Percentiles rank a stretch among this genome's conserved stretches.
phyloP scores from a whole-genome alignment of 1,284 basidiomycete genomes.

The Somion occarium region DNA sequence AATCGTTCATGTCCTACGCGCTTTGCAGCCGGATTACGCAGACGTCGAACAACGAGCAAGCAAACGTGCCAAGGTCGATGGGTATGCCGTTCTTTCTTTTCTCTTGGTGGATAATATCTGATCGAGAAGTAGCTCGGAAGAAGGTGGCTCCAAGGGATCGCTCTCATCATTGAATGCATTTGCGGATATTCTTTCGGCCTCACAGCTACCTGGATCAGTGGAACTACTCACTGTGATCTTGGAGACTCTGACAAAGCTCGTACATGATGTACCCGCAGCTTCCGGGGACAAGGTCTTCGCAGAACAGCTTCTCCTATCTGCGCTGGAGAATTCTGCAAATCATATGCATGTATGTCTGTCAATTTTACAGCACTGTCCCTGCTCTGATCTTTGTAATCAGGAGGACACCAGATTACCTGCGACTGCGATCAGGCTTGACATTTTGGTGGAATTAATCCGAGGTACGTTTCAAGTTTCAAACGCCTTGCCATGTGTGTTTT shows the following conservation, averaged over 20 bases:
- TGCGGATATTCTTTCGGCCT: constrained; percentile 67
- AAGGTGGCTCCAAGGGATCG: too few relatives aligned
- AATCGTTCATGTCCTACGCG: constrained; percentile 55
- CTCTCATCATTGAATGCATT: constrained; percentile 49
- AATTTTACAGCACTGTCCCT: too few relatives aligned
- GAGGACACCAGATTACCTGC: constrained; percentile 33
- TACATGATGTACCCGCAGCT: constrained; percentile 45
- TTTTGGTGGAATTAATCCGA: constrained; percentile 84
- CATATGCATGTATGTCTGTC: constrained; percentile 48
- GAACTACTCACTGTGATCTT: constrained; percentile 73
- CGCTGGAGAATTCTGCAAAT: constrained; percentile 66
- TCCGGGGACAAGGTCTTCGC: constrained; percentile 71
- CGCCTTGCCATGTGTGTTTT: background rate
- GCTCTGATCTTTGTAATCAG: constrained; percentile 8
- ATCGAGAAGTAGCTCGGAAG: too few relatives aligned
- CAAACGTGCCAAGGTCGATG: constrained; percentile 59
- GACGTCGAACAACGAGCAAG: constrained; percentile 42
- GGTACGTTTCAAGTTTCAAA: constrained; percentile 37
- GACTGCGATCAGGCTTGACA: constrained; percentile 64
- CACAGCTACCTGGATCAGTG: constrained; percentile 60
- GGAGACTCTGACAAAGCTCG: constrained; percentile 67
- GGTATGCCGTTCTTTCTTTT: constrained; percentile 35
- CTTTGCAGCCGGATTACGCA: constrained; percentile 40
- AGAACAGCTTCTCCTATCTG: constrained; percentile 85
- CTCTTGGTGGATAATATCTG: too few relatives aligned